Evolutionary conservation across 257 asterid species (phyloP).

Genomic region (Solanum bukasovii): DNA sequence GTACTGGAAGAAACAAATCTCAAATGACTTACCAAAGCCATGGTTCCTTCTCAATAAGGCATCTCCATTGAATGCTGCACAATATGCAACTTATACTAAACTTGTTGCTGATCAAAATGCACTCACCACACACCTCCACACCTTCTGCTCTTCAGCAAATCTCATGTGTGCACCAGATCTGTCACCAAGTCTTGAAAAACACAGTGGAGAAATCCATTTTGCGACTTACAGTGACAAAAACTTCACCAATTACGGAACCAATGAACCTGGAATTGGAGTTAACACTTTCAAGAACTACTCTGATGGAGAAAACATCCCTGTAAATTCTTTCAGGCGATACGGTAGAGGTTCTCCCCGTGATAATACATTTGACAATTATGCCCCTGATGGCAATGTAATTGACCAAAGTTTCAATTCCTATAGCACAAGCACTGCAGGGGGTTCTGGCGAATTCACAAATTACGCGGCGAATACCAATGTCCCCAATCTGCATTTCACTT

Average conservation of each 20-base stretch:
- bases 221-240: constrained; percentile 11
- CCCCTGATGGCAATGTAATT: constrained; percentile 28
- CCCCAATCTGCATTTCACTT: constrained; percentile 46
- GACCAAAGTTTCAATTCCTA: constrained; percentile 68
- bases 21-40: constrained; percentile 48
- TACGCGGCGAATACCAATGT: constrained; percentile 29
- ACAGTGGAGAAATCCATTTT: neutral
- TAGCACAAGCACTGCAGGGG: constrained; percentile 53
- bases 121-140: constrained; percentile 6
- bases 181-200: constrained; percentile 12
- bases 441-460: constrained; percentile 40
- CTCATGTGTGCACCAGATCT: constrained; percentile 16
- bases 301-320: constrained; percentile 21
- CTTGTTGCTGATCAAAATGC: constrained; percentile 12
- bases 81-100: constrained; percentile 40
- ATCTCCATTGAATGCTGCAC: constrained; percentile 45
- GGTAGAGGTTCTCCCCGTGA: constrained; percentile 61
- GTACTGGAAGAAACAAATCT: constrained; percentile 55
- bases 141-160: constrained; percentile 14
- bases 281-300: constrained; percentile 54
- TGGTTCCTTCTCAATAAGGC: constrained; percentile 43
- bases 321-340: constrained; percentile 57
- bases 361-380: constrained; percentile 48
- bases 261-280: constrained; percentile 21
- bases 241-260: constrained; percentile 69